These are phyloP conservation scores for Dryadomyces quercivorus DNA, from an alignment of 2,329 filamentous ascomycete species.

Conservation along the genomic window DNA sequence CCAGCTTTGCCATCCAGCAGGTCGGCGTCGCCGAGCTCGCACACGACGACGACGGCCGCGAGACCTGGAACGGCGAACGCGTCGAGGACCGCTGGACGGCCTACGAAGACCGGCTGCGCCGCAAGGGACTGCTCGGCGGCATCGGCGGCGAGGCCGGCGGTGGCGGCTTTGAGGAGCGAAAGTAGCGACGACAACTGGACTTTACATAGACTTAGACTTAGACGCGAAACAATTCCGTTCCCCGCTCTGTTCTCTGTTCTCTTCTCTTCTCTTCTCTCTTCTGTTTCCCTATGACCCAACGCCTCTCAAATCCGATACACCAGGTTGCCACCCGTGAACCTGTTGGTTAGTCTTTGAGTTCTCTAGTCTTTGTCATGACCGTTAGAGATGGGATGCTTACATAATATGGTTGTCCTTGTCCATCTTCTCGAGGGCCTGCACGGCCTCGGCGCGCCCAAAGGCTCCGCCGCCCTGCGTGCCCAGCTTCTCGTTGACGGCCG, in stretches of 20 bases:
- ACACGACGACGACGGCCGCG: constrained; percentile 28
- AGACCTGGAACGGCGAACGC: constrained; percentile 49
- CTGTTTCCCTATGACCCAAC: too few species aligned
- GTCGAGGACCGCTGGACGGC: constrained; percentile 40
- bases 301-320: constrained; percentile 52
- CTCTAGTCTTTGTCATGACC: background rate
- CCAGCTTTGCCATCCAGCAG: constrained; percentile 91
- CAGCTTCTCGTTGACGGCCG: constrained; percentile 65
- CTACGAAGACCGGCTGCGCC: constrained; percentile 29
- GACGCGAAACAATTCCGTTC: too few species aligned
- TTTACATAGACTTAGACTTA: too few species aligned
- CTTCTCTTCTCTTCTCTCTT: too few species aligned
- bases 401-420: constrained; percentile 83
- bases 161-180: background rate
- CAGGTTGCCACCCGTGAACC: constrained; percentile 48
- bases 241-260: too few species aligned
- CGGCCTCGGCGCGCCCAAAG: constrained; percentile 62
- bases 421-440: constrained; percentile 67
- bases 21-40: constrained; percentile 62
- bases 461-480: constrained; percentile 36
- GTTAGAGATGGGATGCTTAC: constrained; percentile 37
- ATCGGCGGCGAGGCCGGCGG: background rate
- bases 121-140: background rate
- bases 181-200: background rate
- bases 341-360: constrained; percentile 21